These are phyloP conservation scores for Erucastrum elatum DNA, from an alignment of 345 rosid genomes.

Conservation along the genomic window DNA sequence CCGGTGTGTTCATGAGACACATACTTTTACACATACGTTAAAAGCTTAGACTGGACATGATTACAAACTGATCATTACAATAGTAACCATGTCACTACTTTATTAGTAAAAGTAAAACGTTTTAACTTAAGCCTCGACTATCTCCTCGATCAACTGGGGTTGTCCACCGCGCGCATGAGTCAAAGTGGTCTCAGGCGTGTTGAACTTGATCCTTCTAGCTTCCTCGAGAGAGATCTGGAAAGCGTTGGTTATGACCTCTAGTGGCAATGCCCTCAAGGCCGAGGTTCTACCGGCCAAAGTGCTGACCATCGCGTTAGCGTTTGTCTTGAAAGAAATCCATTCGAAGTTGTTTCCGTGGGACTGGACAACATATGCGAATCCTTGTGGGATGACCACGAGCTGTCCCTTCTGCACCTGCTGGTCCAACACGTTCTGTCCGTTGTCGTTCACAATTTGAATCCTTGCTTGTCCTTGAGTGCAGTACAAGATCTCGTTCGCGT, in stretches of 20 bases:
- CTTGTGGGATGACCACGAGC: constrained; percentile 65
- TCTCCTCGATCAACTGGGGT: constrained; percentile 41
- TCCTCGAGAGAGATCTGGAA: constrained; percentile 55
- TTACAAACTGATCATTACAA: constrained; percentile 13
- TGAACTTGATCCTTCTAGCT: constrained; percentile 57
- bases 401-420: constrained; percentile 56
- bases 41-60: constrained; percentile 10
- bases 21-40: constrained; percentile 28
- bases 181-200: constrained; percentile 47
- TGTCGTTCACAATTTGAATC: constrained; percentile 62
- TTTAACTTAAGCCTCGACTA: constrained; percentile 50
- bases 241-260: constrained; percentile 51
- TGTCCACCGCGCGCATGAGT: constrained; percentile 19
- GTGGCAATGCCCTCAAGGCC: constrained; percentile 53
- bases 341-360: constrained; percentile 56
- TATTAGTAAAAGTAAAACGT: constrained; percentile 20
- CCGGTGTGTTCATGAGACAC: constrained; percentile 31
- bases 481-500: constrained; percentile 69
- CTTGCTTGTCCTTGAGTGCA: constrained; percentile 52
- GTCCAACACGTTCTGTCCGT: constrained; percentile 61
- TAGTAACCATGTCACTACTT: constrained; percentile 25
- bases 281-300: constrained; percentile 65
- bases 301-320: constrained; percentile 52
- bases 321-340: constrained; percentile 74
- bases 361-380: constrained; percentile 52